Evolutionary conservation across 2,329 filamentous ascomycete genomes (phyloP), one percentile per base, ranked within the genome.

Genomic region (Ceratocystis lukuohia): DNA sequence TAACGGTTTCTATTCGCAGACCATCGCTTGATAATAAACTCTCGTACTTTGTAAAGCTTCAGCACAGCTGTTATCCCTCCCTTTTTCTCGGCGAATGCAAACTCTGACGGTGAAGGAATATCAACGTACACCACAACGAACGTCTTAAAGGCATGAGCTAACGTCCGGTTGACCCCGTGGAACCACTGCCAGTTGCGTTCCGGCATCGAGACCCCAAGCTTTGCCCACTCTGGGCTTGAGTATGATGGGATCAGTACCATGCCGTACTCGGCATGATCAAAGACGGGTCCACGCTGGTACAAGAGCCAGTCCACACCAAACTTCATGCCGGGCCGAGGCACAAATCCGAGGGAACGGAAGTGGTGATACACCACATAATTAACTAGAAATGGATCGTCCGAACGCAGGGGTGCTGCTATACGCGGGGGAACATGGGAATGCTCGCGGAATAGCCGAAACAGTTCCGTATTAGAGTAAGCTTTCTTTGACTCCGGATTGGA

Each of bases 231-330:
- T 0, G 83, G 73, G 72, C 94, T 79, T 0, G 81, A 86, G 73
- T 95, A 97, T 0, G 91, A 87, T 0, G 94, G 93, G 2, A 97
- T 74, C 50, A 99, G 84, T 28, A 93, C 80, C 56, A 96, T 77
- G 0, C 90, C 92, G 73, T 96, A 99, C 73, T 97, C 91, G 25
- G 94, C 94, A 73, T 99, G 94, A 25, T 91, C 86, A 74, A 99
- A 97, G 0, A 94, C 93, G 0, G 94, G 94, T 0, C 94, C 94
- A 22, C 91, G 87, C 66, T 91, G 87, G 76, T 99, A 99, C 6
- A 99, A 82, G n/a, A 99, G 79, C 79, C 90, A 96, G 75, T 99
- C 94, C 8, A 91, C 89, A 25, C 89, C 90, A 71, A 99, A 99
- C 73, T 99, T 99, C 74, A 96, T 87, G 45, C 94, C 95, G 4